Evolutionary conservation across 768 basidiomycete species (phyloP).

Genomic region (Coprinellus micaceus): DNA sequence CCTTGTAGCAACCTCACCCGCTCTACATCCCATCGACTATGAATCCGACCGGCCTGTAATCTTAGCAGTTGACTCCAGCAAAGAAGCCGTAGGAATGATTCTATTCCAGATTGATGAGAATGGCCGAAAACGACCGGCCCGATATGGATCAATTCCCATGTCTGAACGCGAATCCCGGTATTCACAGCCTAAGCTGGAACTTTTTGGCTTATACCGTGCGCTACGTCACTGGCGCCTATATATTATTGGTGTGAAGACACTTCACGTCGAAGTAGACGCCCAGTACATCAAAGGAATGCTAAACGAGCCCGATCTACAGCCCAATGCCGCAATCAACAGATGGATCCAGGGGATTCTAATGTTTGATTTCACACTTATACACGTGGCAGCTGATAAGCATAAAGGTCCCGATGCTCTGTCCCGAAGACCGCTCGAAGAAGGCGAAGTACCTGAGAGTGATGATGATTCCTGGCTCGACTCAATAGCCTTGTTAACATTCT

Average conservation of each 20-base stretch:
- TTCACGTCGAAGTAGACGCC: conserved; percentile 27
- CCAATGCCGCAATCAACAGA: conserved; percentile 25
- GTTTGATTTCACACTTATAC: conserved; percentile 23
- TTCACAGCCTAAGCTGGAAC: conserved; percentile 33
- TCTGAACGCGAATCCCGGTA: conserved; percentile 19
- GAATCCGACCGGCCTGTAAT: conserved; percentile 13
- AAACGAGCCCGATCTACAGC: conserved; percentile 28
- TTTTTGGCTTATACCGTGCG: conserved; percentile 25
- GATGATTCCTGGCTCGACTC: background rate
- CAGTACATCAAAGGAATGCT: conserved; percentile 32
- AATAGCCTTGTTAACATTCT: background rate
- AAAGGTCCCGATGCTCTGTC: conserved; percentile 38
- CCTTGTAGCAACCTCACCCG: conserved; percentile 4
- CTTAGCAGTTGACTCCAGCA: conserved; percentile 18
- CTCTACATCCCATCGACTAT: conserved; percentile 16
- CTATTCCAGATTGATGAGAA: conserved; percentile 15
- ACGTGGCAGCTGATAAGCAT: conserved; percentile 28
- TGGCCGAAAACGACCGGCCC: conserved; percentile 11
- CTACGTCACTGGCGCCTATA: conserved; percentile 18
- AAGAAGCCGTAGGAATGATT: conserved; percentile 17
- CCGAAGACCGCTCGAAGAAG: conserved; percentile 15
- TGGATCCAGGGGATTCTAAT: conserved; percentile 26
- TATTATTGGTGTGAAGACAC: conserved; percentile 22
- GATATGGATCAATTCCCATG: conserved; percentile 19
- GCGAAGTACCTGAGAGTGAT: conserved; percentile 4